Evolutionary conservation across 768 basidiomycete species (phyloP), one percentile per base, ranked within the genome.

Genomic region (Ramaria sp.): DNA sequence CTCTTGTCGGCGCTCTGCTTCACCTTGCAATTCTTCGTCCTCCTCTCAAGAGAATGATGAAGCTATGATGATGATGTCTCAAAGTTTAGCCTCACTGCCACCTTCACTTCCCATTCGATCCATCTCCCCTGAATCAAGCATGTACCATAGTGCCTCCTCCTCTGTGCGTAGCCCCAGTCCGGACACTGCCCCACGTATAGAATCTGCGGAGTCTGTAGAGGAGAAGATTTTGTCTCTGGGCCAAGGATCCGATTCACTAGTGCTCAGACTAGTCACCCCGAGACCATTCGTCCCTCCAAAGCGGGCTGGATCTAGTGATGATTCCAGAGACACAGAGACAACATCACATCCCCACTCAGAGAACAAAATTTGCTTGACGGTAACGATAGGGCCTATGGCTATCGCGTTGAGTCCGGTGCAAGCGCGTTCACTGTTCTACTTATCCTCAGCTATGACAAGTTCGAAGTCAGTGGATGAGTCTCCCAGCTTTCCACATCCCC

Each of bases 91-190:
- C 2, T 73, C 68, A 50, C 71, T 91, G 36, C 83, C 70, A 24
- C 63, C 68, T 1, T 62, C 61, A 1, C 61, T 65, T 5, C 36
- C 51, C 13, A 3, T n/a, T 18, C 18, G 44, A 42, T 52, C 42
- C 9, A 39, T 38, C 24, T 51, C 78, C 38, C 76, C 73, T 12
- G 64, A 71, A 41, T 71, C 75, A 60, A 89, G 82, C 67, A 78
- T 91, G 74, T 92, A 90, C 64, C 77, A 85, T 60, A 91, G 88
- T 60, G 84, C 84, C 3, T 59, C 85, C 20, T 83, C 83, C 9
- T 58, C 61, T 16, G 34, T 59, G 3, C 48, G 58, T 41, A 48
- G 39, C 13, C 24, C 56, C 18, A 56, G 50, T 18, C 57, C 59
- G 1, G 59, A 48, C 18, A 34, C 50, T 34, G 32, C 16, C 10